Base-by-base conservation (phyloP, 2,329 filamentous ascomycete genomes). In the Penicillium italicum region DNA sequence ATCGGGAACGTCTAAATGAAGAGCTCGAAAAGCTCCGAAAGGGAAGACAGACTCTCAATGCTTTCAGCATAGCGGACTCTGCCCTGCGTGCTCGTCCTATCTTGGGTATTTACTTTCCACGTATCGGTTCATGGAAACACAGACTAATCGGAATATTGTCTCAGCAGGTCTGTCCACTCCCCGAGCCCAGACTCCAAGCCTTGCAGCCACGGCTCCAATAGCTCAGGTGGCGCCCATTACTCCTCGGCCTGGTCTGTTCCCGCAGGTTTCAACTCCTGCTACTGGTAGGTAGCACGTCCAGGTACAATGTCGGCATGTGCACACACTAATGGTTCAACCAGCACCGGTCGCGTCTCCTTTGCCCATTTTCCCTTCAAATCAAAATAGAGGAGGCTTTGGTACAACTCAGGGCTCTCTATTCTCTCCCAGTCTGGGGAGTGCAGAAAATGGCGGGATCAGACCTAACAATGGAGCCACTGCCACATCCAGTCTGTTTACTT, bases 21-120 rank as follows among this genome's bases (percentile, higher is more conserved):
- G 64, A 68, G 40, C 40, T 68, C 6, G 51, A 61, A 11, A 60
- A 61, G 46, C 41, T 68, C 12, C 57, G 53, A 33, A n/a, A 44
- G 28, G 48, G n/a, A 22, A 50, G 8, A 8, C 28, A 33, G 26
- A 26, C 28, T 20, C 28, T 42, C 36, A 50, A 31, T 24, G 20
- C 18, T 5, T 31, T 43, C 14, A 6, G 18, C 10, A 10, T 14
- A 20, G 37, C 36, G 26, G 12, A 44, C 18, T 44, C 28, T 31
- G 16, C 18, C 11, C 24, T 30, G 16, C 41, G 41, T 30, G 10
- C 16, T 30, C 41, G 26, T 28, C 41, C 24, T 18, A 30, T 20
- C 16, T 43, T 43, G 10, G 26, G 24, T 43, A 43, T 20, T 8
- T 30, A 43, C 16, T 18, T 43, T 43, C 6, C 41, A 18, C 4